Conservation (phyloP, 1,284 basidiomycete species). For the Thelephora terrestris region DNA sequence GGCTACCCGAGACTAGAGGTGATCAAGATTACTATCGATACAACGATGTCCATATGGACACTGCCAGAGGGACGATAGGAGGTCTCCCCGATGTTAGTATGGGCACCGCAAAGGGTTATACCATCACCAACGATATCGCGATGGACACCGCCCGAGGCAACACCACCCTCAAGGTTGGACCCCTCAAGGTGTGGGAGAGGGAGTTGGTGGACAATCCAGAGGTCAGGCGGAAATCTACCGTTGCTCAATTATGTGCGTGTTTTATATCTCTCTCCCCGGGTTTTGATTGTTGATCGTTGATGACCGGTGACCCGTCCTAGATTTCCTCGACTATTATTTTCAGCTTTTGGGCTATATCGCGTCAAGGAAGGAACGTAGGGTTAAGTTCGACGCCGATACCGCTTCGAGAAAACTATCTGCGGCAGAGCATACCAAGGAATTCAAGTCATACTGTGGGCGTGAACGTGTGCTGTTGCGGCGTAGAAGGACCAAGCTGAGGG, state of each 20-base stretch:
- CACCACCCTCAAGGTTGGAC: constrained; percentile 42
- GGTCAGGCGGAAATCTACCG: constrained; percentile 87
- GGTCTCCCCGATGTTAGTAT: constrained; percentile 51
- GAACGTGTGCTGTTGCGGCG: constrained; percentile 87
- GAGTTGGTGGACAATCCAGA: constrained; percentile 76
- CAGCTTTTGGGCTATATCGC: constrained; percentile 84
- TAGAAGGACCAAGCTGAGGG: constrained; percentile 75
- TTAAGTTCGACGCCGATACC: constrained; percentile 80
- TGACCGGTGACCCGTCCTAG: constrained; percentile 29
- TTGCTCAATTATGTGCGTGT: constrained; percentile 84
- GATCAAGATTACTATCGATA: constrained; percentile 5
- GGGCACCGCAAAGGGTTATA: constrained; percentile 51
- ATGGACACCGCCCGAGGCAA: constrained; percentile 58
- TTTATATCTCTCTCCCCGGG: background rate
- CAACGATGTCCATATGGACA: constrained; percentile 62
- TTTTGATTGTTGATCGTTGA: constrained; percentile 7
- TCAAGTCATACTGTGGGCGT: constrained; percentile 84
- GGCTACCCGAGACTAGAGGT: background rate
- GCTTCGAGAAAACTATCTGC: constrained; percentile 51
- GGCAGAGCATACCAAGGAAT: constrained; percentile 67
- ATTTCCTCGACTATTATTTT: constrained; percentile 94
- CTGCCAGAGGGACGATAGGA: constrained; percentile 43
- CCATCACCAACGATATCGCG: constrained; percentile 41
- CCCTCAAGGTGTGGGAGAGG: constrained; percentile 73
- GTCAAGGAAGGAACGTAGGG: constrained; percentile 71